Evolutionary conservation across 805 yeast species (phyloP), one percentile per base, ranked within the genome.

Genomic region (Metschnikowia santaceciliae): DNA sequence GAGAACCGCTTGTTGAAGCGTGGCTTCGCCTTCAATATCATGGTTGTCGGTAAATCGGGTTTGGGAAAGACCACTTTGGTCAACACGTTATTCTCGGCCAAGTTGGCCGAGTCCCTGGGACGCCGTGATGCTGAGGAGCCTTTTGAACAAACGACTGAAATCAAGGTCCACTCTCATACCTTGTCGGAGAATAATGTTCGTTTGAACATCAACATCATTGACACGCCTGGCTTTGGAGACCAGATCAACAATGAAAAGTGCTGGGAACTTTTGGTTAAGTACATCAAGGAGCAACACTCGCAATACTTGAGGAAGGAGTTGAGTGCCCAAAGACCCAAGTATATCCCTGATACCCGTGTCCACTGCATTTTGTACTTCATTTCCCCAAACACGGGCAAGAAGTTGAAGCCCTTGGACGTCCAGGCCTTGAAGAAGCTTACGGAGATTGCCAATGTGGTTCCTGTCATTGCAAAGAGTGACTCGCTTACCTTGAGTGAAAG

Each of bases 151-250:
- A 92, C 99, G 32, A 81, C 95, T 3, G 97, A 90, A 66, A 86
- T 92, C 67, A 80, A 82, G 56, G 84, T 84, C 26, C 76, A 83
- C 30, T 69, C 80, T n/a, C 91, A 86, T 54, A 77, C 79, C 15
- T 77, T 94, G 57, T 70, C 82, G 51, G 99, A 94, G 71, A 90
- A 90, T 67, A 88, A 87, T 57, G 98, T 94, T 51, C 83, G 84
- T 55, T 81, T 94, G 66, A 86, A 86, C 62, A 74, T 94, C 56
- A 91, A 90, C 61, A 83, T 94, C 50, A 88, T 94, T 65, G 99
- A 94, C 67, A 94, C 99, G 3, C 98, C 98, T 19, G 98, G 98
- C 14, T 94, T 90, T 75, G 98, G 97, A 37, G 99, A 94, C 76
- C 96, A 88, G 72, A 87, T 94, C 59, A 88, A 90, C 74, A 91